Evolutionary conservation across 2,329 filamentous ascomycete genomes (phyloP).

Genomic region (Trichocomaceae sp.): DNA sequence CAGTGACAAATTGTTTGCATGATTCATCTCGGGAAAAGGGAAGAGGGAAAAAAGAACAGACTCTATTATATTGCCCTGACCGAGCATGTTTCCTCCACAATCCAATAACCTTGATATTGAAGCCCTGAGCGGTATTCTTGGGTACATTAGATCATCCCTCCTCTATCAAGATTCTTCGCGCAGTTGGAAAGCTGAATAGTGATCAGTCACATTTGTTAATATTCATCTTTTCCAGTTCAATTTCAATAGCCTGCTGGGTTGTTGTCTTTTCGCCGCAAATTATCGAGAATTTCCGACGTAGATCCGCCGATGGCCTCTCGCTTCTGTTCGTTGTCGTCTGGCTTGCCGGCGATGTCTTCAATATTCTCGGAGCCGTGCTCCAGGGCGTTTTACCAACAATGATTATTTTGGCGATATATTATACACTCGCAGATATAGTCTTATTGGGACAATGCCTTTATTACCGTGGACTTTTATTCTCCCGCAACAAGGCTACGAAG

Average conservation of each 20-base stretch:
- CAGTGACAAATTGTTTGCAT: background rate
- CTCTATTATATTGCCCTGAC: background rate
- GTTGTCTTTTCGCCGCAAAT: conserved; percentile 97
- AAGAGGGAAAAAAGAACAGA: background rate
- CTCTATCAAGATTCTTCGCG: conserved; percentile 3
- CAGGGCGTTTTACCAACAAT: conserved; percentile 92
- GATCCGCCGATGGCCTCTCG: conserved; percentile 80
- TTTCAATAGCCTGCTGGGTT: conserved; percentile 96
- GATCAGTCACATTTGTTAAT: conserved; percentile 10
- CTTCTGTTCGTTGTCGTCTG: conserved; percentile 89
- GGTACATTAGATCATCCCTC: conserved; percentile 45
- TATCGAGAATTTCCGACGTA: conserved; percentile 82
- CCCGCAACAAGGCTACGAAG: conserved; percentile 21
- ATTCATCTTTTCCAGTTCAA: conserved; percentile 53
- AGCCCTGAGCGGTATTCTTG: conserved; percentile 86
- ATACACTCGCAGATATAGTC: conserved; percentile 85
- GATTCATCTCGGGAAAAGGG: background rate
- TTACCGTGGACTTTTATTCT: conserved; percentile 68
- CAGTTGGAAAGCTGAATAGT: background rate
- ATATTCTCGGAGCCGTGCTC: conserved; percentile 84
- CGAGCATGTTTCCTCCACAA: conserved; percentile 33
- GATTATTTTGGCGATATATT: conserved; percentile 91
- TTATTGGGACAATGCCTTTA: conserved; percentile 88
- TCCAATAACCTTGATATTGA: conserved; percentile 68
- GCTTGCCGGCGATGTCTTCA: conserved; percentile 92